phyloP scores from a whole-genome alignment of 1,284 basidiomycete species.

The Porogramme epimiltina region DNA sequence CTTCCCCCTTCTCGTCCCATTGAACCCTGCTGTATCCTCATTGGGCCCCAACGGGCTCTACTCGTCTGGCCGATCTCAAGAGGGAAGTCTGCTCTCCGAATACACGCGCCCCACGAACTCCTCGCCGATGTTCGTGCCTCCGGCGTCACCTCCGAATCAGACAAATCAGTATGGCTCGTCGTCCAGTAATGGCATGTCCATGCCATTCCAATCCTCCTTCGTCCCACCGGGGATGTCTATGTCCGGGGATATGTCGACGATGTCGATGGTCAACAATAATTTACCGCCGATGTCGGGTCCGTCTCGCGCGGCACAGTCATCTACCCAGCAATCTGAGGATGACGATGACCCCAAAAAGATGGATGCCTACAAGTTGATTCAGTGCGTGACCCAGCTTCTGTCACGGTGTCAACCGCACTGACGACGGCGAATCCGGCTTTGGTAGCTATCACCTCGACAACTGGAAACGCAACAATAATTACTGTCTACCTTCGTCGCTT shows the following conservation, averaged over 20 bases:
- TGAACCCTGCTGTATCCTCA: conserved; percentile 44
- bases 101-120: conserved; percentile 54
- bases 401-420: not conserved
- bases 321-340: conserved; percentile 36
- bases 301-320: conserved; percentile 27
- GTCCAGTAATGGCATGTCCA: conserved; percentile 27
- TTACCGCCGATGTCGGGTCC: conserved; percentile 29
- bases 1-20: conserved; percentile 58
- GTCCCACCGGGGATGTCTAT: conserved; percentile 54
- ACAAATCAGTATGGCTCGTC: conserved; percentile 38
- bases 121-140: conserved; percentile 67
- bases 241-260: conserved; percentile 53
- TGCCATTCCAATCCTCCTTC: conserved; percentile 53
- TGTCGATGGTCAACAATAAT: conserved; percentile 43
- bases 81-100: conserved; percentile 59
- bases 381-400: conserved; percentile 42
- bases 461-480: conserved; percentile 76
- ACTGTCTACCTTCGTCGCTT: conserved; percentile 86
- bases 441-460: conserved; percentile 84
- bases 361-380: conserved; percentile 82
- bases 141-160: conserved; percentile 39
- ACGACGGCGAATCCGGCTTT: too few species aligned
- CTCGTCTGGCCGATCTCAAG: conserved; percentile 37
- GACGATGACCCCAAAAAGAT: conserved; percentile 61
- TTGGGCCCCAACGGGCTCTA: conserved; percentile 34